Evolutionary conservation across 257 asterid genomes (phyloP).

Genomic region (Plantago ovata): DNA sequence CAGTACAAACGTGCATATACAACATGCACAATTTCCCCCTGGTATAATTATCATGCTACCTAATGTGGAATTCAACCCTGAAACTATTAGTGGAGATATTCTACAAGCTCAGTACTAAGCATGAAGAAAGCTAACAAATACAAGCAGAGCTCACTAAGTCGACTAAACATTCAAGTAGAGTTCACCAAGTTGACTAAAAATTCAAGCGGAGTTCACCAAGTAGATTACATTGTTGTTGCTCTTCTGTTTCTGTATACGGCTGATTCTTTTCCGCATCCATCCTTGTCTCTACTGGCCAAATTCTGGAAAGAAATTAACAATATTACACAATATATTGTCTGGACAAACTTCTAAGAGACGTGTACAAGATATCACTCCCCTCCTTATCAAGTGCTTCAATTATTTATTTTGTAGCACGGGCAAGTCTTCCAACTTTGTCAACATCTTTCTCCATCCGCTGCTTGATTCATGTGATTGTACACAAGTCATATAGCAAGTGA

Average conservation of each 20-base stretch:
- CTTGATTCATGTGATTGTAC: conserved; percentile 63
- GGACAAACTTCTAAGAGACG: conserved; percentile 19
- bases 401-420: conserved; percentile 72
- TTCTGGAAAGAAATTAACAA: conserved; percentile 44
- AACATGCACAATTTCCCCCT: too few species aligned
- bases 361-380: conserved; percentile 33
- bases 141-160: too few species aligned
- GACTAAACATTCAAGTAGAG: too few species aligned
- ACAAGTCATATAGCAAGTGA: conserved; percentile 21
- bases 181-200: too few species aligned
- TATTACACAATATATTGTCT: conserved; percentile 8
- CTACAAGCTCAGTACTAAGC: too few species aligned
- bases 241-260: conserved; percentile 97
- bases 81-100: too few species aligned
- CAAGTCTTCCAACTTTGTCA: conserved; percentile 93
- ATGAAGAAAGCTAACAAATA: too few species aligned
- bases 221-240: conserved; percentile 82
- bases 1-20: too few species aligned
- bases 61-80: too few species aligned
- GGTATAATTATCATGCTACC: too few species aligned
- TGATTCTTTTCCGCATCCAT: conserved; percentile 96
- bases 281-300: conserved; percentile 81
- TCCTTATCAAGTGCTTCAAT: conserved; percentile 92
- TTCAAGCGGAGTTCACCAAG: too few species aligned
- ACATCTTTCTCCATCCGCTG: conserved; percentile 98